Percentiles rank a stretch among this genome's conserved stretches.
Conservation (phyloP, 306 rosid genomes). For the Quercus rubra region DNA sequence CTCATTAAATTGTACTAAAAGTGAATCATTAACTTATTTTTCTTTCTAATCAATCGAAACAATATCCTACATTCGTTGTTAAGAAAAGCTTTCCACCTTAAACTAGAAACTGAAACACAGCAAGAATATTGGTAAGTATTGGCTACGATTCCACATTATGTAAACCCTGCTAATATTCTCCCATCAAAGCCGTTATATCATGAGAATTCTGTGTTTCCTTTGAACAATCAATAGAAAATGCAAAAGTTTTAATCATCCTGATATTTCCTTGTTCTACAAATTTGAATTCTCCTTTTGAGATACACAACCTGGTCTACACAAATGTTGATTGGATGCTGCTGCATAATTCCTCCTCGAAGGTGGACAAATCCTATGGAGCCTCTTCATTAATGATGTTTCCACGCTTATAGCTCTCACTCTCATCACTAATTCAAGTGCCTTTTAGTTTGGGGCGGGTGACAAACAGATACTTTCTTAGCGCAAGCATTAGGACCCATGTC, state of each 20-base stretch:
- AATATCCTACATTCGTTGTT: too few species aligned
- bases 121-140: too few species aligned
- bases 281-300: conserved; percentile 15
- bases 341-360: conserved; percentile 11
- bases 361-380: conserved; percentile 20
- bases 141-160: too few species aligned
- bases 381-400: conserved; percentile 14
- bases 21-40: too few species aligned
- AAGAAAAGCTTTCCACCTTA: too few species aligned
- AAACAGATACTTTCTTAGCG: conserved; percentile 55
- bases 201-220: too few species aligned
- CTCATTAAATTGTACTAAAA: conserved; percentile 27
- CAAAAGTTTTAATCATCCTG: too few species aligned
- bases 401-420: neutral
- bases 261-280: neutral
- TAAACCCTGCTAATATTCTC: too few species aligned
- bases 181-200: too few species aligned
- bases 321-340: conserved; percentile 19
- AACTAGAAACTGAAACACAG: too few species aligned
- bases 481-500: conserved; percentile 68
- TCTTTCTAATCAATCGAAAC: too few species aligned
- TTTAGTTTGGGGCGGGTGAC: conserved; percentile 50
- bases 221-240: too few species aligned
- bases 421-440: conserved; percentile 30
- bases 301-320: conserved; percentile 5